phyloP scores from a whole-genome alignment of 1,284 basidiomycete species.

The Rhizopogon parksii region DNA sequence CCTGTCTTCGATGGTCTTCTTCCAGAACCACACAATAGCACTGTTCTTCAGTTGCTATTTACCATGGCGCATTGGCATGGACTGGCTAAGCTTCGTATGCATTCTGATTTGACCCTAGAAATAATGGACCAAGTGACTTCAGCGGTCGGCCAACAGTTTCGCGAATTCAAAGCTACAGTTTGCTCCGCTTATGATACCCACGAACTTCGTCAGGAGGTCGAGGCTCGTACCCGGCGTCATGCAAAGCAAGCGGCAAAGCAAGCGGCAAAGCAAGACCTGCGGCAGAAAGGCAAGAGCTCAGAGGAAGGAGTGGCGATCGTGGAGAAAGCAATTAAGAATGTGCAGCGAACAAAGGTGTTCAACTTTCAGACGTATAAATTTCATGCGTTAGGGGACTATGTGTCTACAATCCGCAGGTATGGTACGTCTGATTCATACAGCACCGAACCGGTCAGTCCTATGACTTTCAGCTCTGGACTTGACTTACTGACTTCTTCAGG shows the following conservation, averaged over 20 bases:
- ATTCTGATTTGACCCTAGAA: constrained; percentile 10
- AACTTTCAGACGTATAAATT: constrained; percentile 21
- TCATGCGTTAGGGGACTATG: constrained; percentile 18
- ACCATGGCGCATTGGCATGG: constrained; percentile 12
- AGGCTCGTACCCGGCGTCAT: neutral
- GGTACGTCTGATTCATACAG: constrained; percentile 28
- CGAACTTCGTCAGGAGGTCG: constrained; percentile 2
- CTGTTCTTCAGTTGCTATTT: constrained; percentile 10
- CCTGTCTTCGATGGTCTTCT: constrained; percentile 20
- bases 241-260: constrained; percentile 1
- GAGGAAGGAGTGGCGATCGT: neutral
- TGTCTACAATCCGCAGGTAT: constrained; percentile 17
- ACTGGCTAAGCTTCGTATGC: constrained; percentile 17
- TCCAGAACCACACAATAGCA: constrained; percentile 11
- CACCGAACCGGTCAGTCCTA: constrained; percentile 14
- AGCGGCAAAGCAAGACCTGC: neutral
- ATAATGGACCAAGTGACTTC: constrained; percentile 1
- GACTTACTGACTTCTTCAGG: constrained; percentile 9
- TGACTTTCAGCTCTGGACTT: neutral
- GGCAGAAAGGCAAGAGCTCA: neutral
- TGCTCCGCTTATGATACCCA: constrained; percentile 4
- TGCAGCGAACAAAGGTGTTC: constrained; percentile 9
- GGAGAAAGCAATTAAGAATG: neutral
- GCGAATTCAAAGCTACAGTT: neutral
- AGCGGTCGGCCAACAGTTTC: neutral